phyloP scores from a whole-genome alignment of 78 protist genomes.

The Bigelowiella natans region DNA sequence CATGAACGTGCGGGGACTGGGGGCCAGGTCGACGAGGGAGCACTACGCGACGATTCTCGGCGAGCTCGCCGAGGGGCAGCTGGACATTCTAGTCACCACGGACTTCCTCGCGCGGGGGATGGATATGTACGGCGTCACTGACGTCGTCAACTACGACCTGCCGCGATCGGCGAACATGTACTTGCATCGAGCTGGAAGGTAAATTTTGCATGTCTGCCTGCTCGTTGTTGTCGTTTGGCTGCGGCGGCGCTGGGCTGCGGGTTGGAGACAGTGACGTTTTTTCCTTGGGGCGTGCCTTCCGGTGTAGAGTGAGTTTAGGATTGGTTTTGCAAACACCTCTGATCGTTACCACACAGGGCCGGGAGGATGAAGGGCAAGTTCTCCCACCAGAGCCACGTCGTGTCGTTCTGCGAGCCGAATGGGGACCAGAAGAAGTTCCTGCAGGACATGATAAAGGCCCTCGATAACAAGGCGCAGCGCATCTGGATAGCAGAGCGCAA shows the following conservation, averaged over 20 bases:
- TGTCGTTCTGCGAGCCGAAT: background rate
- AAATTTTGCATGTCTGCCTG: no score
- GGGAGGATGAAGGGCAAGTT: background rate
- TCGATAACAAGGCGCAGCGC: background rate
- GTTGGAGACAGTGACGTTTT: no score
- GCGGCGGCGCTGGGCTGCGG: no score
- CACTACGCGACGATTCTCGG: background rate
- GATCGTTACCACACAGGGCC: no score
- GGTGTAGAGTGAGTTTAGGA: no score
- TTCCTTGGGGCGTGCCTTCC: no score
- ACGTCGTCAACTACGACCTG: background rate
- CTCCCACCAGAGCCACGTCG: background rate
- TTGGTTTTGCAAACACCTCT: no score
- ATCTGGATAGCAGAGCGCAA: background rate
- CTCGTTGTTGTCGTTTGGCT: no score
- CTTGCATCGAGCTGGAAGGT: background rate
- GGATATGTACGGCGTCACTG: background rate
- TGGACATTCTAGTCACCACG: background rate
- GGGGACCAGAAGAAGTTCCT: background rate
- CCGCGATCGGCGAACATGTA: background rate
- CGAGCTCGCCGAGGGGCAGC: background rate
- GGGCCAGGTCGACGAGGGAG: background rate
- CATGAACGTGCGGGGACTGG: background rate
- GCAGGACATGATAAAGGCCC: background rate
- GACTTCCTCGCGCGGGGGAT: background rate